Percentiles rank a stretch among this genome's conserved stretches.
Evolutionary conservation across 2,329 filamentous ascomycete species (phyloP).

Genomic region (Tolypocladium sp.): DNA sequence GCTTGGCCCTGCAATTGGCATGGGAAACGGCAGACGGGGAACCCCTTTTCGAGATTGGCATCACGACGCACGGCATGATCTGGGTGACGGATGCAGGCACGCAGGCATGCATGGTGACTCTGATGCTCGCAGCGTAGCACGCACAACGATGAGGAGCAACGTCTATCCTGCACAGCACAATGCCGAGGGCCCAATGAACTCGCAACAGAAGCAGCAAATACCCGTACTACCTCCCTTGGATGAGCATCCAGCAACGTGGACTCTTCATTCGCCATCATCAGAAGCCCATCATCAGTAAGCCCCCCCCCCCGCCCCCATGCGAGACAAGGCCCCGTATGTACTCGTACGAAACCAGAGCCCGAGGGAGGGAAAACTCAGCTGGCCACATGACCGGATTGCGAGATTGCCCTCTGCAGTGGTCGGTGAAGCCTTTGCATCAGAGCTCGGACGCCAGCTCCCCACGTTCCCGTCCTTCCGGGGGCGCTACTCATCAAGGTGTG

Average conservation of each 20-base stretch:
- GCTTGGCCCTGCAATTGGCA: neutral
- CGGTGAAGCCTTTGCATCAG: neutral
- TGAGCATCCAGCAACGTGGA: neutral
- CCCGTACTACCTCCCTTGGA: too few species aligned
- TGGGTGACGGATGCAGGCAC: too few species aligned
- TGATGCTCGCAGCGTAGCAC: neutral
- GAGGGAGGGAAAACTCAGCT: conserved; percentile 5
- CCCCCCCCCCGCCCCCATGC: too few species aligned
- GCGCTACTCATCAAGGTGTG: neutral
- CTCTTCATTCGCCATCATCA: neutral
- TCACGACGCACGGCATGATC: neutral
- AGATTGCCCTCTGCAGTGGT: conserved; percentile 5
- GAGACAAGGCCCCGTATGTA: too few species aligned
- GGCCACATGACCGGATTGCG: conserved; percentile 7
- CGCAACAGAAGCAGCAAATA: neutral
- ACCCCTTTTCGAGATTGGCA: neutral
- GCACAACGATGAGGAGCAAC: neutral
- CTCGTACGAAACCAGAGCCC: too few species aligned
- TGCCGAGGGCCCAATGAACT: neutral
- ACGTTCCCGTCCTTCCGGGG: neutral
- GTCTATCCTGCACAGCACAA: neutral
- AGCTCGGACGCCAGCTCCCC: neutral
- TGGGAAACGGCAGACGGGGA: neutral
- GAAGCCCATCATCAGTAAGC: neutral
- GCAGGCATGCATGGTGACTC: neutral